Evolutionary conservation across 805 yeast genomes (phyloP).

Genomic region (Suhomyces faveliae): DNA sequence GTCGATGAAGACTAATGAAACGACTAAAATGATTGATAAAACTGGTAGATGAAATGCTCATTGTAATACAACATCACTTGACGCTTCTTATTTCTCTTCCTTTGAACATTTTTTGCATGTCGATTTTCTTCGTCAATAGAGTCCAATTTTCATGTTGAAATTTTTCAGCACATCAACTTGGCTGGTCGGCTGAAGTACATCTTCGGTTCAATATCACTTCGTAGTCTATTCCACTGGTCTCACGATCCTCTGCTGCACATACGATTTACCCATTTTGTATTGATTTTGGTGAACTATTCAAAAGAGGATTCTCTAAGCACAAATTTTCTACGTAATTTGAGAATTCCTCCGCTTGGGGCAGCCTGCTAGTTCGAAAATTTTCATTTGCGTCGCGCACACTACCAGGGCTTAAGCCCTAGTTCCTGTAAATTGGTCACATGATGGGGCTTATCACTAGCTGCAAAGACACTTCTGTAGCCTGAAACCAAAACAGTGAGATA

Average conservation of each 20-base stretch:
- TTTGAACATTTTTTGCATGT: too few species aligned
- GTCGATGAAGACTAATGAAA: neutral
- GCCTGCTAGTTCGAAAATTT: slow-evolving; percentile 9
- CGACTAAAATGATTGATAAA: neutral
- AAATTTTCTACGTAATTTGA: slow-evolving; percentile 6
- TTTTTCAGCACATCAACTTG: neutral
- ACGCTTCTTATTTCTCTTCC: neutral
- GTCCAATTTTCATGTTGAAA: neutral
- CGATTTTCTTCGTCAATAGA: neutral
- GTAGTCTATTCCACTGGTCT: neutral
- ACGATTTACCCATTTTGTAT: slow-evolving; percentile 39
- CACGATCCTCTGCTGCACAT: slow-evolving; percentile 16
- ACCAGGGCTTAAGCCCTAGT: slow-evolving; percentile 8
- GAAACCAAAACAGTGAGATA: too few species aligned
- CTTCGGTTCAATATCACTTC: neutral
- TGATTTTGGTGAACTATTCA: slow-evolving; percentile 16
- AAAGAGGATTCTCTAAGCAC: slow-evolving; percentile 4
- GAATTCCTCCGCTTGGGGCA: neutral
- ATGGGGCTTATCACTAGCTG: neutral
- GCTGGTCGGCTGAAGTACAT: neutral
- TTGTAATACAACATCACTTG: neutral
- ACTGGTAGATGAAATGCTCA: neutral
- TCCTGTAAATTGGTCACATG: neutral
- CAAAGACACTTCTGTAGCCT: neutral
- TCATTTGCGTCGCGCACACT: slow-evolving; percentile 4